Base-by-base conservation (phyloP, 164 flowering plant genomes). In the Saururus chinensis region DNA sequence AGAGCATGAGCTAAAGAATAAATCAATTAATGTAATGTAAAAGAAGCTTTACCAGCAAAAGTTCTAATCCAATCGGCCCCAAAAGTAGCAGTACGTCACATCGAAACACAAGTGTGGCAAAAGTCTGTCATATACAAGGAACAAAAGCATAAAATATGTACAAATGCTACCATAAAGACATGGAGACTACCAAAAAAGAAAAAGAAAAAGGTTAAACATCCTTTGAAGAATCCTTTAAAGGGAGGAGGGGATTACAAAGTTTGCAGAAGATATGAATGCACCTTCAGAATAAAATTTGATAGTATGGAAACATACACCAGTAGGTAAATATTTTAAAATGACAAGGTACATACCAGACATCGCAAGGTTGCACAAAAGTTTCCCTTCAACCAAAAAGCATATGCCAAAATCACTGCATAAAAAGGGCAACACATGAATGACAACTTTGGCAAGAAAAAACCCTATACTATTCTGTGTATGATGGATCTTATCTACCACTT, bases 11-110 rank as follows among this genome's bases (percentile, higher is more conserved):
- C 11, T 12, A 45, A 45, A 9, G 17, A 45, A 12, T 12, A 45
- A 1, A 12, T 45, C 14, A 17, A 45, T 13, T 45, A 12, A 12
- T 45, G 0, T 9, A 45, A 45, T 45, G 49, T 1, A 30, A 23
- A 6, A 55, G 5, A 6, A 23, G 16, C 25, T 3, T 1, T 55
- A 93, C 99, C 97, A 95, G 66, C 75, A 95, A 74, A 65, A 95
- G 80, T 68, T 70, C 75, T 40, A 90, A 71, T 59, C 92, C 95
- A 66, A 95, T 70, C 68, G 97, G 95, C 37, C 88, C 59, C 71
- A 87, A 80, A 57, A 95, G 91, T 58, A 91, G 64, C 66, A 91
- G 63, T 57, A 83, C 79, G 66, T 95, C 99, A 64, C 99, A 95
- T 87, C 99, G 76, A 69, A 95, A 90, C 69, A 89, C 59, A n/a